Percentiles rank a stretch among this genome's conserved stretches.
Evolutionary conservation across 2,329 filamentous ascomycete genomes (phyloP).

Genomic region (Pseudopyrenochaeta lycopersici): DNA sequence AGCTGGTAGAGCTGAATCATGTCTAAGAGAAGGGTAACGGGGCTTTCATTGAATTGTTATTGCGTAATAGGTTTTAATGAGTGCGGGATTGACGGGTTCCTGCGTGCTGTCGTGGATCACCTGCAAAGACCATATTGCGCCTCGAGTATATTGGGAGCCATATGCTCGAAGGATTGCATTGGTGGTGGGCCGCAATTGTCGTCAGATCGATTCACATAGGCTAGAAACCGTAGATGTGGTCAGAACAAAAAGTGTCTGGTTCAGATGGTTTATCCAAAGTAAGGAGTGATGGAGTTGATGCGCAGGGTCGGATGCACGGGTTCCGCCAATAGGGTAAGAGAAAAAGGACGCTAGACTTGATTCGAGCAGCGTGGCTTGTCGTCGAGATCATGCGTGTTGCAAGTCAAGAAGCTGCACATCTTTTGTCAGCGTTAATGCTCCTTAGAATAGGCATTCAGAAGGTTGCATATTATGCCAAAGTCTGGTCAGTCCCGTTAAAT

Average conservation of each 20-base stretch:
- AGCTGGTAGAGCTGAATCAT: neutral
- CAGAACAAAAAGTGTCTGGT: constrained; percentile 9
- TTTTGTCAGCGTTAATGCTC: neutral
- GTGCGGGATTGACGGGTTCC: neutral
- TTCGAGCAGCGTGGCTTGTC: neutral
- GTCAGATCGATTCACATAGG: neutral
- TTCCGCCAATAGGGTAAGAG: constrained; percentile 7
- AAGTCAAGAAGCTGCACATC: neutral
- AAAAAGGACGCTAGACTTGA: neutral
- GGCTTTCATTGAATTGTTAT: neutral
- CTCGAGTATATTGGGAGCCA: neutral
- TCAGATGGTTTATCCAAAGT: constrained; percentile 12
- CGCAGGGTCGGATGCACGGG: constrained; percentile 9
- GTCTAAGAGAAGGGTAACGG: neutral
- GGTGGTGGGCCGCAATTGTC: neutral
- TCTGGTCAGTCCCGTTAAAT: too few relatives aligned
- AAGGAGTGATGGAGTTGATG: constrained; percentile 2
- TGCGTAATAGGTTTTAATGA: neutral
- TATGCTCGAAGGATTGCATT: too few relatives aligned
- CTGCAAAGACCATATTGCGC: neutral
- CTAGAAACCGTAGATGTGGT: neutral
- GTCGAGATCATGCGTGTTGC: constrained; percentile 1
- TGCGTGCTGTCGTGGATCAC: too few relatives aligned
- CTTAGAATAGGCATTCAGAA: too few relatives aligned
- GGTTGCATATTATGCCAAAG: too few relatives aligned